phyloP scores from a whole-genome alignment of 2,329 filamentous ascomycete genomes.

The Emergomyces pasteurianus region DNA sequence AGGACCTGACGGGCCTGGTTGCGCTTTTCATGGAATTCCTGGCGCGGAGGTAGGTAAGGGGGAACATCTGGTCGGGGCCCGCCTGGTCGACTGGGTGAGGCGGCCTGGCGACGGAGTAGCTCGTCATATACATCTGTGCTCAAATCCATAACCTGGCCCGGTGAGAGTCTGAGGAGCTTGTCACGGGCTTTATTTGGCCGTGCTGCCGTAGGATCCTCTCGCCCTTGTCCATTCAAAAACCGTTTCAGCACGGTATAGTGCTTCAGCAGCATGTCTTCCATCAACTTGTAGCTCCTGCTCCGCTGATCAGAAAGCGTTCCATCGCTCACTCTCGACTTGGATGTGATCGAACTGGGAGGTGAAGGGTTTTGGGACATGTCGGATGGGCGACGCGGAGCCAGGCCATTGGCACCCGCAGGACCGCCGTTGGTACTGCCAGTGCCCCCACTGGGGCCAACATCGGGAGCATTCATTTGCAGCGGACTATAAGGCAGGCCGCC shows the following conservation, averaged over 20 bases:
- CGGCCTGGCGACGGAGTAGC: slow-evolving; percentile 70
- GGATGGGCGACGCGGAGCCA: slow-evolving; percentile 45
- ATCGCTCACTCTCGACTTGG: slow-evolving; percentile 57
- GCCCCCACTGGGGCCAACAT: background rate
- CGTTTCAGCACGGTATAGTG: slow-evolving; percentile 71
- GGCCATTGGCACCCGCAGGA: slow-evolving; percentile 14
- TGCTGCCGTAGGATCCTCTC: slow-evolving; percentile 61
- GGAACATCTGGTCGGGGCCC: slow-evolving; percentile 42
- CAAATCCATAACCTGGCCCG: slow-evolving; percentile 91
- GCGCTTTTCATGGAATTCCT: slow-evolving; percentile 87
- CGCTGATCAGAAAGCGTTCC: slow-evolving; percentile 58
- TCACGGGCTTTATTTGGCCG: slow-evolving; percentile 84
- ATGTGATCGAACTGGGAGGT: slow-evolving; percentile 73
- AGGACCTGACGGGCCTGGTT: slow-evolving; percentile 96
- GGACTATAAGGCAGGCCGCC: slow-evolving; percentile 33
- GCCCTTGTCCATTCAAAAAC: slow-evolving; percentile 58
- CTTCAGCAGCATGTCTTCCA: slow-evolving; percentile 61
- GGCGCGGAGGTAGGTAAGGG: slow-evolving; percentile 67
- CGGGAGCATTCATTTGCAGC: slow-evolving; percentile 8
- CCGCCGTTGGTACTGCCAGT: background rate
- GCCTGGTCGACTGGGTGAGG: slow-evolving; percentile 31
- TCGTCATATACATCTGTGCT: slow-evolving; percentile 98
- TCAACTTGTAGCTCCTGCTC: slow-evolving; percentile 44
- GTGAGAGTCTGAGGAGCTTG: slow-evolving; percentile 79
- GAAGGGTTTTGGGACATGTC: slow-evolving; percentile 52